Conservation (phyloP, 768 basidiomycete species). For the Trametes coccinea region DNA sequence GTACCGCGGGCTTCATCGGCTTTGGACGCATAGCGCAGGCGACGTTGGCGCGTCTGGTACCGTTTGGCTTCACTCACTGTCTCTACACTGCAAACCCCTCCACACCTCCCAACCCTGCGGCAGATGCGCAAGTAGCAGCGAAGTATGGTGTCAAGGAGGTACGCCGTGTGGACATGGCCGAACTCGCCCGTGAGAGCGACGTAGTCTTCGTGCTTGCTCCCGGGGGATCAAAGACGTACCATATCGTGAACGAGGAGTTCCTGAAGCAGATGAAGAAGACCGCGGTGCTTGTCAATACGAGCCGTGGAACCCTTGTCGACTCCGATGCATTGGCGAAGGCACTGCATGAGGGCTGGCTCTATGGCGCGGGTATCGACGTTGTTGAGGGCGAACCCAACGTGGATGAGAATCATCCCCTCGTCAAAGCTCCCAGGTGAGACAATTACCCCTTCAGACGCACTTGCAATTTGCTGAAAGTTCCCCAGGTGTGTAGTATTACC, state of each 20-base stretch:
- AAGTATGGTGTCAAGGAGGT: conserved; percentile 40
- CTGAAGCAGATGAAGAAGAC: conserved; percentile 83
- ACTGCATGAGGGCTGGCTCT: conserved; percentile 75
- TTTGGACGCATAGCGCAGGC: conserved; percentile 94
- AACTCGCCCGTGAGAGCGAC: conserved; percentile 79
- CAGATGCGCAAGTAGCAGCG: conserved; percentile 38
- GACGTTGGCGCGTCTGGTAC: conserved; percentile 72
- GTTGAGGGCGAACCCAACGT: conserved; percentile 90
- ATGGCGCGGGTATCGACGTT: conserved; percentile 92
- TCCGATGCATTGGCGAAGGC: conserved; percentile 86
- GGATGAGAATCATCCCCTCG: conserved; percentile 69
- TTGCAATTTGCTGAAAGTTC: not conserved
- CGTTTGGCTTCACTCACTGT: conserved; percentile 78
- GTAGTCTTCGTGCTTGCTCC: conserved; percentile 83
- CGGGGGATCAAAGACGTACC: conserved; percentile 67
- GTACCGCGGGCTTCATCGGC: conserved; percentile 88
- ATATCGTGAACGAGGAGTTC: conserved; percentile 72
- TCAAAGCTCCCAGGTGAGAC: conserved; percentile 70
- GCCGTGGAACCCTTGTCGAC: conserved; percentile 86
- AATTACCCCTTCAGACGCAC: not conserved
- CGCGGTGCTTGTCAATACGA: conserved; percentile 81
- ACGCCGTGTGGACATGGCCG: conserved; percentile 58
- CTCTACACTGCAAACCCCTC: conserved; percentile 65
- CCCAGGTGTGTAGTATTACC: conserved; percentile 79
- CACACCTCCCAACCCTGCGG: conserved; percentile 43